Base-by-base conservation (phyloP, 2,329 filamentous ascomycete species). In the Colletotrichum liaoningense region DNA sequence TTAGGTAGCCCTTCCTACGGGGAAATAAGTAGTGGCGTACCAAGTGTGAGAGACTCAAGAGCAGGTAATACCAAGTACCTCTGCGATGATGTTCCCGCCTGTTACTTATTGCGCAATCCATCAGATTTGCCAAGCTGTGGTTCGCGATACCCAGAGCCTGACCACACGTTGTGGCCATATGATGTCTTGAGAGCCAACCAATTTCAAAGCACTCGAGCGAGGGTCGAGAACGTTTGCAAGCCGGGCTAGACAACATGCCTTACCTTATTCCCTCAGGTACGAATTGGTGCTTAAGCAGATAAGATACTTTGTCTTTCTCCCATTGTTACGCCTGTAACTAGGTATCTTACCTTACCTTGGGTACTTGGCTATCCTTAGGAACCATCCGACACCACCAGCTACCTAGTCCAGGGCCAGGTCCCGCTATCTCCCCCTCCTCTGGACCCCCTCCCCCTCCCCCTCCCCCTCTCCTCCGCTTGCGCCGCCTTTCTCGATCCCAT, bases 381-480 rank as follows among this genome's bases (percentile, higher is more conserved):
- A 28, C 35, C 35, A 4, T 16, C 28, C 28, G 28, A 19, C 42
- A 38, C 28, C 19, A 12, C 19, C 46, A 33, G 38, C 30, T 46
- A 42, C 22, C 58, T 62, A 52, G 42, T n/a, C 46, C 42, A 52
- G 60, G 30, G 38, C 19, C 42, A 54, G 62, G 62, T 38, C 62
- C 60, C 62, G 28, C 46, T 30, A 26, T 33, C 52, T 35, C 35
- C 49, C 30, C 24, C 46, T 42, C 63, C 26, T 26, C 42, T 33
- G 30, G 38, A 42, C 30, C 42, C 14, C n/a, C 30, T 14, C 28
- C 38, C 67, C 55, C 62, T 60, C 59, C n/a, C 28, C 35, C 60
- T 30, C 33, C 42, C 68, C n/a, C 28, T 35, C 35, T 16, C 46
- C 62, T 60, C 63, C 42, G 30, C 55, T 67, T 63, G 35, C 46